Evolutionary conservation across 2,329 filamentous ascomycete genomes (phyloP), one percentile per base, ranked within the genome.

Genomic region (Karstenula rhodostoma): DNA sequence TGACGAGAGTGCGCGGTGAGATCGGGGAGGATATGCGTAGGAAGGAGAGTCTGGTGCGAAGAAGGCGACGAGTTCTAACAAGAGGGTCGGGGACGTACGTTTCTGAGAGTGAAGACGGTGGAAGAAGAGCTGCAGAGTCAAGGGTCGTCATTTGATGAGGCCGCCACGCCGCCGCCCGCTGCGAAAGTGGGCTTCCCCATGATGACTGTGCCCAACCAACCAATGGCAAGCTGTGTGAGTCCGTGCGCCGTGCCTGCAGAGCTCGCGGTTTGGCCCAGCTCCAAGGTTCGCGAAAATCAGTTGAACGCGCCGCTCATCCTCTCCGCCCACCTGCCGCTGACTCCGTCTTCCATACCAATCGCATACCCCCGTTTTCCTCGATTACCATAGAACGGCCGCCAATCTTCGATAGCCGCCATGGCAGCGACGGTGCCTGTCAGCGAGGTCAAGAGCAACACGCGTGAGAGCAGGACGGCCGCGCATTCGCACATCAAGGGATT

Each of bases 401-500:
- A 55, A 4, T 40, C n/a, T 23, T n/a, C 17, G 59, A 63, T 62
- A 56, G 44, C 66, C 55, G 69, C 58, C 58, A 77, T 76, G 73
- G 76, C 76, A 63, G 74, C 77, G 56, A 58, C 67, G 32, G 76
- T 79, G 59, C 76, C 76, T 13, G 77, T 79, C 71, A 96, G 91
- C 83, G 93, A 97, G 83, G 92, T 96, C 75, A 96, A 96, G 85
- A 91, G 91, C 83, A 94, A 93, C 82, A 89, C 89, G 83, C 93
- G 95, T 84, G 94, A 97, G 80, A 95, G 96, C 82, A 90, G 95
- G 77, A 99, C 95, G 50, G 94, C 95, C 63, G 91, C 94, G 70
- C 95, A 99, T 81, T 97, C 94, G 56, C 95, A 99, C 81, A 99
- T 99, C 86, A 96, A 93, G 78, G 95, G 95, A 54, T 85, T 99